Evolutionary conservation across 306 rosid species (phyloP), one percentile per base, ranked within the genome.

Genomic region (Acacia crassicarpa): DNA sequence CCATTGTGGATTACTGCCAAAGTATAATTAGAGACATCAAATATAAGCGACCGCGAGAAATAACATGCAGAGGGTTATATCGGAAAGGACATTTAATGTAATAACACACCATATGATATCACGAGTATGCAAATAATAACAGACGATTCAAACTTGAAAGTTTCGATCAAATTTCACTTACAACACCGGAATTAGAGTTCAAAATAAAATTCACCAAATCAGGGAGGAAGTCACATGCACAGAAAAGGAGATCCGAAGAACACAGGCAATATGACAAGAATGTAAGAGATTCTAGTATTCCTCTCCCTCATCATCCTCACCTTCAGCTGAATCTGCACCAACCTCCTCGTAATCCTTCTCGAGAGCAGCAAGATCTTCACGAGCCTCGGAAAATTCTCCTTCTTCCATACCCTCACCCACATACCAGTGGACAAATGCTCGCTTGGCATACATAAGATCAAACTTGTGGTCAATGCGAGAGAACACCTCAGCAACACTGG

Each of bases 401-500:
- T 61, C 33, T 61, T 61, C 67, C 67, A 61, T 61, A 4, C 67
- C 67, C 67, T 61, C 67, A 58, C 65, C 65, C 25, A 58, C 65
- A 22, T 58, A 58, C 65, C 65, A 58, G 65, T 58, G 65, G 14
- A 58, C 65, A 58, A 58, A 58, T 9, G 65, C 65, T 8, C 65
- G 65, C 65, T 58, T 58, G 23, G 65, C 65, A 10, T 58, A 58
- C 65, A 58, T 58, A 25, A 61, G 67, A 61, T 61, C 35, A 25
- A 61, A 61, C 67, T 61, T 61, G 67, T 61, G 67, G 67, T 58
- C 65, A 58, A 58, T 58, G 14, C 65, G 65, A 22, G 65, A 58
- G 65, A 58, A 58, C 65, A 58, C 65, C 65, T 58, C 65, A 5
- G 65, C 65, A 22, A 58, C 65, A 58, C 65, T 58, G 15, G 65